phyloP scores from a whole-genome alignment of 768 basidiomycete species.

The Pilatotrama ljubarskyi region DNA sequence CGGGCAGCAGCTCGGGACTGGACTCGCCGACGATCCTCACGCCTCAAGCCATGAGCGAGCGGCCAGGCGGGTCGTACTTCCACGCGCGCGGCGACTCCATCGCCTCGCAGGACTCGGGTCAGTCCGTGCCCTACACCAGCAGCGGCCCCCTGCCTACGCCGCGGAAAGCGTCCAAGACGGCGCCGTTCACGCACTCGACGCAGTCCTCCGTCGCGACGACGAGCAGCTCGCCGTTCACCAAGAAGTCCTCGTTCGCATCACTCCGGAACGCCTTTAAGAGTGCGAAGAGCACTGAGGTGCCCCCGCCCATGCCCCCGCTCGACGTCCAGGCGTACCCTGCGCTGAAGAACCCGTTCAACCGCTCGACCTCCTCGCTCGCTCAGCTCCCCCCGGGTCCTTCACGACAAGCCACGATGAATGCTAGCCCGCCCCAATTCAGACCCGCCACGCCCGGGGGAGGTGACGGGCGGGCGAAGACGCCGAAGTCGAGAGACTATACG shows the following conservation, averaged over 20 bases:
- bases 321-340: slow-evolving; percentile 70
- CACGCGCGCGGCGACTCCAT: slow-evolving; percentile 79
- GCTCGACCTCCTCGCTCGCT: slow-evolving; percentile 74
- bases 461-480: slow-evolving; percentile 40
- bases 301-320: slow-evolving; percentile 74
- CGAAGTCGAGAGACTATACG: slow-evolving; percentile 54
- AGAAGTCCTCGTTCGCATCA: slow-evolving; percentile 85
- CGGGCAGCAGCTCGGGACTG: slow-evolving; percentile 42
- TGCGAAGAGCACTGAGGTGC: slow-evolving; percentile 52
- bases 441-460: slow-evolving; percentile 62
- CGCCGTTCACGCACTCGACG: slow-evolving; percentile 69
- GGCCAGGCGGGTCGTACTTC: slow-evolving; percentile 62
- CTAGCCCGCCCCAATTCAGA: slow-evolving; percentile 55
- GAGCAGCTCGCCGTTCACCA: slow-evolving; percentile 55
- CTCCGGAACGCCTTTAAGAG: slow-evolving; percentile 86
- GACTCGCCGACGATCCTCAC: slow-evolving; percentile 69
- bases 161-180: slow-evolving; percentile 35
- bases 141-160: slow-evolving; percentile 20
- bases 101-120: slow-evolving; percentile 73
- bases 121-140: slow-evolving; percentile 46
- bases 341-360: slow-evolving; percentile 80
- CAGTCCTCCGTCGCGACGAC: slow-evolving; percentile 66
- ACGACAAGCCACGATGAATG: slow-evolving; percentile 41
- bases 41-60: slow-evolving; percentile 45
- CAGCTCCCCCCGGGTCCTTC: slow-evolving; percentile 41